Conservation (phyloP, 2,329 filamentous ascomycete genomes). For the Arachnomyces sp. region DNA sequence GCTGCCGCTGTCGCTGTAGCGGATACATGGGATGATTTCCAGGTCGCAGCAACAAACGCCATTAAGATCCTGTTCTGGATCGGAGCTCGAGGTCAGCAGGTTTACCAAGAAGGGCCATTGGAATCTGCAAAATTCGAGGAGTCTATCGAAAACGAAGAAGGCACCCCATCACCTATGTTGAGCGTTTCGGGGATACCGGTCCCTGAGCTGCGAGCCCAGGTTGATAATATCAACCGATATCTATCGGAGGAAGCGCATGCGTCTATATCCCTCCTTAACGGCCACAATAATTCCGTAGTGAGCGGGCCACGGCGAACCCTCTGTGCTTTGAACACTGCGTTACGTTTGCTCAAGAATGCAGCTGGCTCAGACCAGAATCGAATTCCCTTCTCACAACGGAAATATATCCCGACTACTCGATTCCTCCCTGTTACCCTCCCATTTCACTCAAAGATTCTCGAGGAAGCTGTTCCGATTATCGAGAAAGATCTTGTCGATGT, state of each 20-base stretch:
- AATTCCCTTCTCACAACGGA: slow-evolving; percentile 22
- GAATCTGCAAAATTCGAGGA: no score
- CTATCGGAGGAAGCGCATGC: slow-evolving; percentile 18
- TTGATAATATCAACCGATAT: slow-evolving; percentile 17
- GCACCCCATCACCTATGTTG: slow-evolving; percentile 21
- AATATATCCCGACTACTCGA: slow-evolving; percentile 12
- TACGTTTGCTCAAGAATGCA: slow-evolving; percentile 19
- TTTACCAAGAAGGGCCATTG: slow-evolving; percentile 10
- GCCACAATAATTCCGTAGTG: slow-evolving; percentile 22
- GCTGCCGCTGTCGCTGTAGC: slow-evolving; percentile 25
- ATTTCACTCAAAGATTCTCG: slow-evolving; percentile 27
- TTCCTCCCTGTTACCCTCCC: slow-evolving; percentile 32
- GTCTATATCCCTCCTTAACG: slow-evolving; percentile 22
- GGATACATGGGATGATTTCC: slow-evolving; percentile 25
- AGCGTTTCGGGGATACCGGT: slow-evolving; percentile 18
- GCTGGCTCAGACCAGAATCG: slow-evolving; percentile 17
- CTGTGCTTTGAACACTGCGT: slow-evolving; percentile 18
- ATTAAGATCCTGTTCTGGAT: slow-evolving; percentile 30
- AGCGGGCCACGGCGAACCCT: slow-evolving; percentile 23
- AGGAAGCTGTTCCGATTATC: slow-evolving; percentile 16
- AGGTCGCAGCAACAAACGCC: slow-evolving; percentile 18
- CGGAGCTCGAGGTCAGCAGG: slow-evolving; percentile 22
- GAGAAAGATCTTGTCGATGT: slow-evolving; percentile 18
- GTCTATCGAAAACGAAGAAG: no score
- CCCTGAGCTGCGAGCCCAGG: slow-evolving; percentile 14